Evolutionary conservation across 768 basidiomycete species (phyloP), one percentile per base, ranked within the genome.

Genomic region (Xerocomellus chrysenteron): DNA sequence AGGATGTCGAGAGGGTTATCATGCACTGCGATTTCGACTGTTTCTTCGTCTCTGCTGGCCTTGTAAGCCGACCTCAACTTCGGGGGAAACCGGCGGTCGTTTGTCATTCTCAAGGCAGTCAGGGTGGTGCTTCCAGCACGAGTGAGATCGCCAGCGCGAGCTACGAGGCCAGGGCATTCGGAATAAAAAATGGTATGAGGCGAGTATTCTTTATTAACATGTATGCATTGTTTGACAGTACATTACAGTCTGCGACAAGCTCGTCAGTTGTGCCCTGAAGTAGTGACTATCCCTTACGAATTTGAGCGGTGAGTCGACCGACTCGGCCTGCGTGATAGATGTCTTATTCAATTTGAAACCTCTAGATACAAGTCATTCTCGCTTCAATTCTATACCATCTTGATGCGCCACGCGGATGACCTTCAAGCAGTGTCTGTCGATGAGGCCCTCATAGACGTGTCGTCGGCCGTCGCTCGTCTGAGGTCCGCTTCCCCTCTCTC

Each of bases 21-120:
- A 91, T 94, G 90, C 92, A 94, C 64, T 92, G 90, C 62, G 92
- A 94, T 70, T 98, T 98, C 61, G 97, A 99, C 66, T 93, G 88
- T 60, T 98, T 98, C 78, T 99, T 99, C 67, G 95, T 98, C 12
- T 87, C 91, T 1, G 96, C 88, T n/a, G 92, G 94, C 0, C 73
- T 95, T 49, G 78, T 91, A 2, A 84, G 79, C 55, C 78, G 94
- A 2, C 92, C 93, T 0, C 82, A 96, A 56, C 73, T 97, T 44
- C 83, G 83, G 51, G 94, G 94, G 1, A 92, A 90, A 68, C 92
- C 97, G 0, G 86, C 89, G 10, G 94, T 96, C 0, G 97, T 99
- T 0, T 99, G 97, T 66, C 97, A 99, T 73, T 93, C 94, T 9
- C 92, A 93, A 65, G 87, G 87, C 0, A 74, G 68, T 2, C 85